A percentile compares a stretch with the other conserved stretches of the same genome.
These are phyloP conservation scores for Malassezia globosa DNA, from an alignment of 1,284 basidiomycete genomes.

Conservation along the genomic window DNA sequence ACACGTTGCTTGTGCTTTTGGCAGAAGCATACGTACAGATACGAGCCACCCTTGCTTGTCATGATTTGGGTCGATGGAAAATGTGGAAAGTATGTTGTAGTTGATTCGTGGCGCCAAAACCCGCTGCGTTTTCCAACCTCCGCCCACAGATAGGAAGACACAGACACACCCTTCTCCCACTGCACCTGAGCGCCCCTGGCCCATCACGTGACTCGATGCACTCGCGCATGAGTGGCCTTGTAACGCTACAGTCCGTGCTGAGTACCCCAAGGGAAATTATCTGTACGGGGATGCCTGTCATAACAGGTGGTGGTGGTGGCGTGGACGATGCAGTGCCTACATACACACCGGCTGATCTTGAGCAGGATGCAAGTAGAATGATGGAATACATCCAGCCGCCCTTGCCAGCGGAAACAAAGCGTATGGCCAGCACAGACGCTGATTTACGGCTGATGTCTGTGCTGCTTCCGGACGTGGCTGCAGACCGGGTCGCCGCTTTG, in stretches of 20 bases:
- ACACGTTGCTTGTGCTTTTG: not conserved
- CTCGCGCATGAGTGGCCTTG: too few species aligned
- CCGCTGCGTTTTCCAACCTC: too few species aligned
- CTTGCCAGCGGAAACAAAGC: not conserved
- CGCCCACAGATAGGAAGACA: not conserved
- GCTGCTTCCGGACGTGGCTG: not conserved
- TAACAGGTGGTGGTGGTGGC: too few species aligned
- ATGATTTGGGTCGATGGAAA: too few species aligned
- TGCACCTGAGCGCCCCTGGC: too few species aligned
- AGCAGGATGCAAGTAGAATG: not conserved
- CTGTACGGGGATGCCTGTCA: too few species aligned
- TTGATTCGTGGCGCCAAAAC: too few species aligned
- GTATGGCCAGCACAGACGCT: not conserved
- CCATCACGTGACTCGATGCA: constrained; percentile 5
- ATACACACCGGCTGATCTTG: constrained; percentile 5
- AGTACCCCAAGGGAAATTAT: too few species aligned
- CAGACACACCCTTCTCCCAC: too few species aligned
- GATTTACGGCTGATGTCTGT: constrained; percentile 10
- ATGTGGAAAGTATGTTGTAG: not conserved
- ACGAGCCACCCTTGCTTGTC: constrained; percentile 14
- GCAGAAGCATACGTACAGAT: constrained; percentile 11
- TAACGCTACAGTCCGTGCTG: too few species aligned
- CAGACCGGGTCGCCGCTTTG: not conserved
- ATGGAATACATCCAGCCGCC: constrained; percentile 9
- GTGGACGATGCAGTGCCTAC: not conserved